These are phyloP conservation scores for Teratosphaeria nubilosa DNA, from an alignment of 2,329 filamentous ascomycete genomes.

Conservation along the genomic window DNA sequence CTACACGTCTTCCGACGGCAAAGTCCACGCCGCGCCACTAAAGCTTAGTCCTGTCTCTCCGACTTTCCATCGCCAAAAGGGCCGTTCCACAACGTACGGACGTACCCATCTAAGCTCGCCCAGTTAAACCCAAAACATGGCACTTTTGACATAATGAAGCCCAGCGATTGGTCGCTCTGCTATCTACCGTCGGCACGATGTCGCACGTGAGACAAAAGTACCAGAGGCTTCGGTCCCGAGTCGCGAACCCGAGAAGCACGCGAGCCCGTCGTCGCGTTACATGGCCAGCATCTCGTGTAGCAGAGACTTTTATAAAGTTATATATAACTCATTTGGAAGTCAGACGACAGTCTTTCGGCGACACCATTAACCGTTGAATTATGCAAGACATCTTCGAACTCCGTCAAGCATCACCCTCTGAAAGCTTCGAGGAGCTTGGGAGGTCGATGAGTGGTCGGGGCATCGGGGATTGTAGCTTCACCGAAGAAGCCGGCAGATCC, in stretches of 20 bases:
- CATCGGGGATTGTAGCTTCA: not conserved
- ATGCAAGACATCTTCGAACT: not conserved
- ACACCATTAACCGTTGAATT: not conserved
- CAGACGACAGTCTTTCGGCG: not conserved
- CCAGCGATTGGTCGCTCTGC: not conserved
- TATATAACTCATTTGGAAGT: not conserved
- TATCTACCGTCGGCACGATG: not conserved
- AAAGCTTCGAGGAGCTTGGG: not conserved
- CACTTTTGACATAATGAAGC: not conserved
- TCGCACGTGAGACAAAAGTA: not conserved
- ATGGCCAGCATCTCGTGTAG: not conserved
- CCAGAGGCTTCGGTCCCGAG: not conserved
- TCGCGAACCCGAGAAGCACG: not conserved
- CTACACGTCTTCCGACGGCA: not conserved
- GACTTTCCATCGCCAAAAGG: not conserved
- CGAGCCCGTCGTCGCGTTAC: not conserved
- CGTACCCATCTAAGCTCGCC: not conserved
- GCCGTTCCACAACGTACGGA: not conserved
- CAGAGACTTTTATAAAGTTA: not conserved
- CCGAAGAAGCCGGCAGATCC: not conserved
- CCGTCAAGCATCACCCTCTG: not conserved
- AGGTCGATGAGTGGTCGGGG: not conserved
- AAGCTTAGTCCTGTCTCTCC: not conserved
- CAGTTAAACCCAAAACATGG: not conserved
- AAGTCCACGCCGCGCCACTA: not conserved